phyloP scores from a whole-genome alignment of 2,329 filamentous ascomycete species.

The Fusarium sp. region DNA sequence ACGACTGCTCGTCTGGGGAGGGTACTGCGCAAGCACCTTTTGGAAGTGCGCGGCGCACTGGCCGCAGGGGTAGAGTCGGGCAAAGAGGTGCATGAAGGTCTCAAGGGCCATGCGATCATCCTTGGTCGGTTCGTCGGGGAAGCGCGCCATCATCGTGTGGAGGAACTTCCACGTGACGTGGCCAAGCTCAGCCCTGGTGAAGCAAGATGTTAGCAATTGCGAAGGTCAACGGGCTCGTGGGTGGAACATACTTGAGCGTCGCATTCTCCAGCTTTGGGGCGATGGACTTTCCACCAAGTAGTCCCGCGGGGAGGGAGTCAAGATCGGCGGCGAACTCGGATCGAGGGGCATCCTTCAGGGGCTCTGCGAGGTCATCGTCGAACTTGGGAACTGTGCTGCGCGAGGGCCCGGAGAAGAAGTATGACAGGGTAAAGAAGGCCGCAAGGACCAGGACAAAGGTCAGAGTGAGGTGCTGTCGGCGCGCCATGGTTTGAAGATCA shows the following conservation, averaged over 20 bases:
- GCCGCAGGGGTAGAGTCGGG: slow-evolving; percentile 79
- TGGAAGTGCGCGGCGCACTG: slow-evolving; percentile 80
- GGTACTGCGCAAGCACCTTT: slow-evolving; percentile 72
- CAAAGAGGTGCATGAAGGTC: slow-evolving; percentile 77
- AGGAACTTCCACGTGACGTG: slow-evolving; percentile 79
- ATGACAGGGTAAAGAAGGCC: slow-evolving; percentile 71
- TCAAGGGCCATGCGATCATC: slow-evolving; percentile 76
- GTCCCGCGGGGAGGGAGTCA: slow-evolving; percentile 59
- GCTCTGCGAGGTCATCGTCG: slow-evolving; percentile 41
- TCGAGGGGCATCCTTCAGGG: slow-evolving; percentile 47
- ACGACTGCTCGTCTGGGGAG: slow-evolving; percentile 75
- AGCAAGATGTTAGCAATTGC: slow-evolving; percentile 24
- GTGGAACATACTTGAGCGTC: slow-evolving; percentile 76
- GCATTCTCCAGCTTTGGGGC: slow-evolving; percentile 88
- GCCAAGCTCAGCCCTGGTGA: slow-evolving; percentile 73
- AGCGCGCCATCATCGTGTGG: slow-evolving; percentile 80
- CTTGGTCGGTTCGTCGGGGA: slow-evolving; percentile 75
- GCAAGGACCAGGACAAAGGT: slow-evolving; percentile 69
- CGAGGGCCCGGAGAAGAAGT: slow-evolving; percentile 68
- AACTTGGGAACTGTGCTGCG: slow-evolving; percentile 37
- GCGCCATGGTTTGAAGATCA: slow-evolving; percentile 61
- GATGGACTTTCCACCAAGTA: slow-evolving; percentile 79
- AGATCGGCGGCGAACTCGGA: slow-evolving; percentile 58
- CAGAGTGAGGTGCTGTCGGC: slow-evolving; percentile 68
- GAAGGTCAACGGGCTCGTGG: not conserved